These are phyloP conservation scores for Meira nashicola DNA, from an alignment of 1,284 basidiomycete species.

Conservation along the genomic window DNA sequence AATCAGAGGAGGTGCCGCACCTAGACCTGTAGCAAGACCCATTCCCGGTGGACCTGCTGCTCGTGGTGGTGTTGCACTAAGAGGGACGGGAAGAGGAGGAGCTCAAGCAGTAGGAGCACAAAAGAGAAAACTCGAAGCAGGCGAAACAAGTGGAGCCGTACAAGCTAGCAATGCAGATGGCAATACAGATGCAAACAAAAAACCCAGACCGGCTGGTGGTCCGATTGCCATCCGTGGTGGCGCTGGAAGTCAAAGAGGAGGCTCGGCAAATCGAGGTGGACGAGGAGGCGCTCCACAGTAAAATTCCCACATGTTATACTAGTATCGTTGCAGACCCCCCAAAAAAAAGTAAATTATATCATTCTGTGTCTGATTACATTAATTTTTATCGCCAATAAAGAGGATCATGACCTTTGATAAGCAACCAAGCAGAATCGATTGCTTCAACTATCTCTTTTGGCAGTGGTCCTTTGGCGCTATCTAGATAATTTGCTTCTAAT, in stretches of 20 bases:
- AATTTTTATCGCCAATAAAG: no score
- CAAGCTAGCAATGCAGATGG: no score
- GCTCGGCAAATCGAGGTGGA: background rate
- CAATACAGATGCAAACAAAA: background rate
- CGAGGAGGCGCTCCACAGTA: background rate
- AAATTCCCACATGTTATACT: no score
- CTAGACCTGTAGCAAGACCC: background rate
- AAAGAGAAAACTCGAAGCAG: conserved; percentile 6
- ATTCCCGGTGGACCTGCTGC: background rate
- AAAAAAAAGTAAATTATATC: no score
- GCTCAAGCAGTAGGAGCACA: background rate
- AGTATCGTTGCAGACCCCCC: no score
- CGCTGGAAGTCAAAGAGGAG: conserved; percentile 8
- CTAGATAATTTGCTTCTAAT: conserved; percentile 31
- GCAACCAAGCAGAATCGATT: conserved; percentile 36
- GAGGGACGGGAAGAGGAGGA: conserved; percentile 5
- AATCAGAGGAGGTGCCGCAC: no score
- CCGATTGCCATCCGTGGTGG: conserved; percentile 6
- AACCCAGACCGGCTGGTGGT: conserved; percentile 1
- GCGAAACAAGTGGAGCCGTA: background rate
- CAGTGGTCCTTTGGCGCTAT: conserved; percentile 31
- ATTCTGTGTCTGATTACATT: no score
- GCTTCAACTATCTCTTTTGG: conserved; percentile 25
- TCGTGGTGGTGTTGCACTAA: background rate
- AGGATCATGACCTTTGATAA: no score